These are phyloP conservation scores for Fomitiporia mediterranea DNA, from an alignment of 1,284 basidiomycete species.

Conservation along the genomic window DNA sequence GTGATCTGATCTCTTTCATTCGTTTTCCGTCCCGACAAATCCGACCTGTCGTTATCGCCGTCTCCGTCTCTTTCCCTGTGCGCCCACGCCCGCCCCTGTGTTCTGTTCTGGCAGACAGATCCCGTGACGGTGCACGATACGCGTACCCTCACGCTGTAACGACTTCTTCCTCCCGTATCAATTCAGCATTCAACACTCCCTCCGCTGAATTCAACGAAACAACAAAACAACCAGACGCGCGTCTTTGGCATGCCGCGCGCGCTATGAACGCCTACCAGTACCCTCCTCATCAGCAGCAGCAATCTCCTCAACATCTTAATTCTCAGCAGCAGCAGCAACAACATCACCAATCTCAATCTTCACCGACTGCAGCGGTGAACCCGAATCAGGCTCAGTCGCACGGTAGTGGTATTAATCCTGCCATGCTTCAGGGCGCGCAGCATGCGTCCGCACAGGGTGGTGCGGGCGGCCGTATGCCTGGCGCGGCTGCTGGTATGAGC, in stretches of 20 bases:
- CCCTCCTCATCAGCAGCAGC: constrained; percentile 12
- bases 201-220: neutral
- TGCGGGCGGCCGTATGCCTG: neutral
- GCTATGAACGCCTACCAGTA: constrained; percentile 17
- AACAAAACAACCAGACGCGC: neutral
- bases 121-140: constrained; percentile 1
- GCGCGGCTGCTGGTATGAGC: constrained; percentile 20
- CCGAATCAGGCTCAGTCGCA: neutral
- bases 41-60: neutral
- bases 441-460: neutral
- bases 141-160: neutral
- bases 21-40: too few species aligned
- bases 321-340: constrained; percentile 14
- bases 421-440: constrained; percentile 17
- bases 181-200: too few species aligned
- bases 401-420: constrained; percentile 15
- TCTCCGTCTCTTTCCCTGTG: too few species aligned
- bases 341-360: constrained; percentile 20
- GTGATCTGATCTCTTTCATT: neutral
- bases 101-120: neutral
- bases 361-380: neutral
- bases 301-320: neutral
- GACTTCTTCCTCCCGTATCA: neutral
- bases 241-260: constrained; percentile 4
- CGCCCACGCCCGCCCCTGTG: neutral